Evolutionary conservation across 2,329 filamentous ascomycete genomes (phyloP).

Genomic region (Diaporthe ampelina): DNA sequence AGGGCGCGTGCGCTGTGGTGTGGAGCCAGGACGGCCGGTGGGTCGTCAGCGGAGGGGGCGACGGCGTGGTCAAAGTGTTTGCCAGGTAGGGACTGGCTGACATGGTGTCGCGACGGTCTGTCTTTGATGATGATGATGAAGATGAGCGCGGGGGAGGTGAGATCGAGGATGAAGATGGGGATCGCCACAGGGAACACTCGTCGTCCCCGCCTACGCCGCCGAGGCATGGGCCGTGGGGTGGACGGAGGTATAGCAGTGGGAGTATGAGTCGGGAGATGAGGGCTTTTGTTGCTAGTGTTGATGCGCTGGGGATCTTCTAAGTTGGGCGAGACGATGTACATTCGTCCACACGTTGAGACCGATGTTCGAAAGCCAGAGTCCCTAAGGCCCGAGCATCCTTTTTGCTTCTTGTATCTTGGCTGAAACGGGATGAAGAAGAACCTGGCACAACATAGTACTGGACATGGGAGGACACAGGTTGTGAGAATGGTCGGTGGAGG

Average conservation of each 20-base stretch:
- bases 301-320: constrained; percentile 1
- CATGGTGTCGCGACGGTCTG: not conserved
- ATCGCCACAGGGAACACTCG: not conserved
- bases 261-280: not conserved
- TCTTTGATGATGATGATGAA: not conserved
- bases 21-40: constrained; percentile 97
- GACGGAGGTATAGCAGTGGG: not conserved
- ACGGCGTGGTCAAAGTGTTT: constrained; percentile 96
- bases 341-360: too few relatives aligned
- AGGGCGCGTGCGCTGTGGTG: constrained; percentile 93
- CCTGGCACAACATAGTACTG: not conserved
- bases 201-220: constrained; percentile 34
- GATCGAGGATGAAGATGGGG: too few relatives aligned
- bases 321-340: too few relatives aligned
- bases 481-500: not conserved
- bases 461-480: not conserved
- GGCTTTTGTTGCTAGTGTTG: not conserved
- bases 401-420: constrained; percentile 15
- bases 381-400: not conserved
- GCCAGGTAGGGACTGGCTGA: constrained; percentile 59
- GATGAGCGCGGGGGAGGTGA: not conserved
- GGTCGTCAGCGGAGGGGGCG: constrained; percentile 94
- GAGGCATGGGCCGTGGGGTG: constrained; percentile 20
- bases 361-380: not conserved
- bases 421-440: too few relatives aligned